Evolutionary conservation across 345 rosid species (phyloP), one percentile per base, ranked within the genome.

Genomic region (Clarkia xantiana): DNA sequence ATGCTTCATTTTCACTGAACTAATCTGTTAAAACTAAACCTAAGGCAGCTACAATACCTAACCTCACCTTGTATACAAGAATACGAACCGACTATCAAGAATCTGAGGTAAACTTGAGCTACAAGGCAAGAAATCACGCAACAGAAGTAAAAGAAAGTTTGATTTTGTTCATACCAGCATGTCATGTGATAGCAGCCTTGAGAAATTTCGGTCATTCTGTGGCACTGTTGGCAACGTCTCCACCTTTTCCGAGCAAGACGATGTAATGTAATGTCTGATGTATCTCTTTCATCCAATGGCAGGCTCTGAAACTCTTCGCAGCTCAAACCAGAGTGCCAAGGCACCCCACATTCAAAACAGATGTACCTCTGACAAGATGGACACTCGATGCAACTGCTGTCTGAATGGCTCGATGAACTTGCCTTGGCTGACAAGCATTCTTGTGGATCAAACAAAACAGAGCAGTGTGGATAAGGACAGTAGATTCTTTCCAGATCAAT

Each of bases 101-200:
- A n/a, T n/a, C n/a, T n/a, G n/a, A n/a, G n/a, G n/a, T n/a, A n/a
- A n/a, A n/a, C n/a, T n/a, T n/a, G n/a, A n/a, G n/a, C n/a, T n/a
- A n/a, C n/a, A n/a, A 23, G 36, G 36, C 36, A 29, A 29, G 36
- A 29, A 9, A 25, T 19, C 29, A 13, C 11, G 9, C 3, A 10
- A 48, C 22, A 14, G 9, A 13, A 12, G 34, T 13, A 14, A 4
- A 5, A 25, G 22, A 18, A 52, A 18, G 6, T 23, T 38, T 20
- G 15, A 7, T 17, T 14, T 36, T 52, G 34, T 23, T 10, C 56
- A 71, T 74, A 91, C 98, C 85, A 63, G 76, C 96, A 91, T 22
- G 96, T 86, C 89, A 91, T 84, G 75, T 84, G 98, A 66, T 84
- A 68, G 73, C 98, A 91, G 60, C 98, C 96, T 49, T 84, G 96